Evolutionary conservation across 129 eudicot genomes (phyloP), one percentile per base, ranked within the genome.

Genomic region (Smallanthus sonchifolius): DNA sequence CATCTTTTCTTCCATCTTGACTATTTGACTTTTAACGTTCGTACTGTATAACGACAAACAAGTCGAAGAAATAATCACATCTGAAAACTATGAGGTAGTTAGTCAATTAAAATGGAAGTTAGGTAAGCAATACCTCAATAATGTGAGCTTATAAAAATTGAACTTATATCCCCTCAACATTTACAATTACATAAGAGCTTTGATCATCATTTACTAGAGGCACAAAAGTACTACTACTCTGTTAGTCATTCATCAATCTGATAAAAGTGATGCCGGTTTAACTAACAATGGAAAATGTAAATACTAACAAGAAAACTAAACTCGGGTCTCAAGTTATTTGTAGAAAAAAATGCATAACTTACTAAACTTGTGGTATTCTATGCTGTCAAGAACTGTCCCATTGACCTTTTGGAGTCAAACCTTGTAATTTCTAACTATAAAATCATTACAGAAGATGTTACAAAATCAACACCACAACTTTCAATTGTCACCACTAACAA

Each of bases 1-100:
- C 86, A 82, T 85, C 82, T 85, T 86, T 45, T 76, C 86, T 37
- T 85, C 89, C 89, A 85, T 85, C 78, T 65, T 65, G 47, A 69
- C 56, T 28, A 17, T 30, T 24, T 73, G 10, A 54, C 28, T 34
- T 82, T 47, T n/a, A 82, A 39, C 49, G 36, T 77, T 65, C 42
- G 60, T 40, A 55, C 32, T 34, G 70, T 45, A 56, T 42, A 24
- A 24, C 0, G 30, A 24, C 30, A 24, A 24, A 24, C 30, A 24
- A 24, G 30, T 24, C 30, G 30, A 24, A 24, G 30, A 24, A 24
- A 24, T 24, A 19, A 43, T 66, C 70, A 64, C 67, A 72, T 52
- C 51, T 72, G 67, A 13, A 64, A 24, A 72, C 17, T 2, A 32
- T 3, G 11, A 14, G 42, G 43, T 73, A 3, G 17, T 67, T 67